Base-by-base conservation (phyloP, 179 eudicot species). In the Pouteria campechiana region DNA sequence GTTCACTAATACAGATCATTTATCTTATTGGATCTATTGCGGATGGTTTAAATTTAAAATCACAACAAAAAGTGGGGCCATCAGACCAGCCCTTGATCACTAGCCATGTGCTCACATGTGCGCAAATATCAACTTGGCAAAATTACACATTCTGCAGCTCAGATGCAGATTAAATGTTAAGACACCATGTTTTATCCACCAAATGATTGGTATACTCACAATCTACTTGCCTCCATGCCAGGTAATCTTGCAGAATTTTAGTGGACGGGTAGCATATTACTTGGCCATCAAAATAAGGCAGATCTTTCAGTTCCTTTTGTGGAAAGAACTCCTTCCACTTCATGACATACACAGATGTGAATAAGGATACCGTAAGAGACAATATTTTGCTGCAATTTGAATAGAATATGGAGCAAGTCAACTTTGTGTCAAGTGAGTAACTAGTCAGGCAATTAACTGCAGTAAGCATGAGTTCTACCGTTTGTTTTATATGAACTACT, bases 151-250 rank as follows among this genome's bases (percentile, higher is more conserved):
- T 3, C 3, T 15, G 41, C 17, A 42, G 33, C 12, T 1, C 23
- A 32, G 17, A 0, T n/a, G n/a, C n/a, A n/a, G n/a, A n/a, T n/a
- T n/a, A n/a, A n/a, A n/a, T n/a, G n/a, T n/a, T n/a, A n/a, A n/a
- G n/a, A n/a, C n/a, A n/a, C n/a, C n/a, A n/a, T n/a, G n/a, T n/a
- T n/a, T n/a, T n/a, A n/a, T n/a, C n/a, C n/a, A n/a, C n/a, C n/a
- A n/a, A n/a, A n/a, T n/a, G n/a, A n/a, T n/a, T n/a, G n/a, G n/a
- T n/a, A 20, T 41, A 68, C 95, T 76, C 61, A 85, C 97, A 90
- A 65, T 90, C 98, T 33, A 86, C 98, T 79, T 85, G 95, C 72
- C 98, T 79, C 98, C 98, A 90, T 44, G 93, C 69, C 22, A 90
- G 50, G 52, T 90, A 90, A 74, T 90, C 93, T 31, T 43, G 60